Evolutionary conservation across 2,329 filamentous ascomycete species (phyloP).

Genomic region (Apiospora hydei): DNA sequence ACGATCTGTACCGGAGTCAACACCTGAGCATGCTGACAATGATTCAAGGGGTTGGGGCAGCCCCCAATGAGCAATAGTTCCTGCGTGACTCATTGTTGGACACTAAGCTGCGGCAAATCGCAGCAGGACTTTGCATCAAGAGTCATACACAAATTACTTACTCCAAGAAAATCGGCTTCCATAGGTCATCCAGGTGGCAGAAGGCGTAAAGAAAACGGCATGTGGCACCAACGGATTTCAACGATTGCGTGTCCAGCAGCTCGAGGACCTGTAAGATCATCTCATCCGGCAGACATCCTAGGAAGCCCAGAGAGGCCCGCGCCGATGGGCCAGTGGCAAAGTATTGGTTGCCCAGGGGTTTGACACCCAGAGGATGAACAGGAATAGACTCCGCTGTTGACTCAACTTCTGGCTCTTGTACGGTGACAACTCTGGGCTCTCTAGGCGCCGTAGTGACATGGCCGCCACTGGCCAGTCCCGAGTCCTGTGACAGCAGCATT

Average conservation of each 20-base stretch:
- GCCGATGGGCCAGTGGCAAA: slow-evolving; percentile 72
- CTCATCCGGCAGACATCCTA: slow-evolving; percentile 80
- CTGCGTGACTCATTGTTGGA: slow-evolving; percentile 6
- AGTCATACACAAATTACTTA: slow-evolving; percentile 59
- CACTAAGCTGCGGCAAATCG: not conserved
- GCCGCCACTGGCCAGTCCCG: slow-evolving; percentile 16
- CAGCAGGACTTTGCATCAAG: slow-evolving; percentile 13
- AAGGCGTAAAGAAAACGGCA: slow-evolving; percentile 91
- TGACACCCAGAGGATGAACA: slow-evolving; percentile 82
- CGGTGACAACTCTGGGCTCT: slow-evolving; percentile 1
- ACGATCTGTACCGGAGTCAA: not conserved
- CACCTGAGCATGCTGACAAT: not conserved
- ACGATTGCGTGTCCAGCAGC: slow-evolving; percentile 67
- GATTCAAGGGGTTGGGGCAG: slow-evolving; percentile 9
- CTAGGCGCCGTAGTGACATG: not conserved
- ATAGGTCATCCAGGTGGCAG: slow-evolving; percentile 83
- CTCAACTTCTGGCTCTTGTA: slow-evolving; percentile 22
- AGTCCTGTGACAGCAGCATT: slow-evolving; percentile 30
- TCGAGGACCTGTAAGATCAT: slow-evolving; percentile 79
- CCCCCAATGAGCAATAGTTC: not conserved
- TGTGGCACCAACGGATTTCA: slow-evolving; percentile 74
- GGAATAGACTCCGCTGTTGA: slow-evolving; percentile 62
- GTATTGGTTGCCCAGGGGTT: slow-evolving; percentile 84
- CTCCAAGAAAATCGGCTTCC: slow-evolving; percentile 86
- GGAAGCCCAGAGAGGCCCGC: slow-evolving; percentile 69